Evolutionary conservation across 2,329 filamentous ascomycete genomes (phyloP).

Genomic region (Zymoseptoria brevis): DNA sequence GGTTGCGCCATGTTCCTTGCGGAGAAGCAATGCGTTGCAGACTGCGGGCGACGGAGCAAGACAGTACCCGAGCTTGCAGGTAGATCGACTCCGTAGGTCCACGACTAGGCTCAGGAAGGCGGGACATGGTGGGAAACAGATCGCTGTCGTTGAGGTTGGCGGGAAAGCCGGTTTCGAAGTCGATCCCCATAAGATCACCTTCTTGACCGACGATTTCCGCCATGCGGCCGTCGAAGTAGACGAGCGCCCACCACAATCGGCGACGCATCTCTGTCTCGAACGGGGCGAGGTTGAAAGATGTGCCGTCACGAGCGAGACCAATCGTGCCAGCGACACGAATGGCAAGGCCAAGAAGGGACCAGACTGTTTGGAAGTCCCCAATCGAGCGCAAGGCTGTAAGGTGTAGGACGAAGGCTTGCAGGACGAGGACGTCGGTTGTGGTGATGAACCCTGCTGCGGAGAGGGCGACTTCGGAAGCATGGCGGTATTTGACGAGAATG

Average conservation of each 20-base stretch:
- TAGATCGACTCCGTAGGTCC: slow-evolving; percentile 28
- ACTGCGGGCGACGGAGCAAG: slow-evolving; percentile 13
- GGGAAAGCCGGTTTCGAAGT: slow-evolving; percentile 29
- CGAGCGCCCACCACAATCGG: slow-evolving; percentile 37
- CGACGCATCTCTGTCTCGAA: slow-evolving; percentile 30
- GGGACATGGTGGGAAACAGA: slow-evolving; percentile 39
- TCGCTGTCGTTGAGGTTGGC: slow-evolving; percentile 48
- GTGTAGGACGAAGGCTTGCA: slow-evolving; percentile 27
- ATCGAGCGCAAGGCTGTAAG: slow-evolving; percentile 19
- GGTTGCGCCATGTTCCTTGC: slow-evolving; percentile 18
- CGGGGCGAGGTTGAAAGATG: slow-evolving; percentile 21
- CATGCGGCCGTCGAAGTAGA: slow-evolving; percentile 60
- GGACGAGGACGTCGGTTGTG: slow-evolving; percentile 21
- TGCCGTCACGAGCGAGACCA: slow-evolving; percentile 25
- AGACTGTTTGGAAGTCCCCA: slow-evolving; percentile 19
- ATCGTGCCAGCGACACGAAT: slow-evolving; percentile 42
- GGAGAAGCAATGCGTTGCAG: slow-evolving; percentile 16
- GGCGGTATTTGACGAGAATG: slow-evolving; percentile 19
- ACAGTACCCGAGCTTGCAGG: slow-evolving; percentile 17
- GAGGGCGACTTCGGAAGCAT: slow-evolving; percentile 21
- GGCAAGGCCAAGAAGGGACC: slow-evolving; percentile 26
- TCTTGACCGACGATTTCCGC: slow-evolving; percentile 47
- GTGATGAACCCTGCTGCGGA: slow-evolving; percentile 23
- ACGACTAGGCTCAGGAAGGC: slow-evolving; percentile 17
- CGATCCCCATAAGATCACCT: slow-evolving; percentile 20